These are phyloP conservation scores for Edaphochlamys debaryana DNA, from an alignment of 139 green algal species.

Conservation along the genomic window DNA sequence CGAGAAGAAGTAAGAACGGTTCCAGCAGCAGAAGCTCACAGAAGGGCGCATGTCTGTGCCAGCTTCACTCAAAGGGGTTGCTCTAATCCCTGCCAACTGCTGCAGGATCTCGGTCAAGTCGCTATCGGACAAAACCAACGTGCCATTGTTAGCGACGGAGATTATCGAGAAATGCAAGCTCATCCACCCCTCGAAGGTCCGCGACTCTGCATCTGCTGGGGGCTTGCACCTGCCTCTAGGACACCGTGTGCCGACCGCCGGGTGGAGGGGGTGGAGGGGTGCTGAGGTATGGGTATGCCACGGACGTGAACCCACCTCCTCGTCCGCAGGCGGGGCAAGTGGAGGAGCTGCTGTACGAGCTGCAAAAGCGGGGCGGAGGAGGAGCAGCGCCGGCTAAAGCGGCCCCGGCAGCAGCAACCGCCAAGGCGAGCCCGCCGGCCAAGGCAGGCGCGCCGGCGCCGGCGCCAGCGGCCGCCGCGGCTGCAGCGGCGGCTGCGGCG, in stretches of 20 bases:
- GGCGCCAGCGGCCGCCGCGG: not conserved
- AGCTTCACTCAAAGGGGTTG: no score
- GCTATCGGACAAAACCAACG: conserved; percentile 62
- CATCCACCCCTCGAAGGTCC: conserved; percentile 77
- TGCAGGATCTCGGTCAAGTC: conserved; percentile 75
- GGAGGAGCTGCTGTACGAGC: conserved; percentile 63
- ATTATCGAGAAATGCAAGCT: conserved; percentile 85
- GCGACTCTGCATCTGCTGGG: not conserved
- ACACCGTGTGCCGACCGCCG: no score
- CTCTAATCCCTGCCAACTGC: no score
- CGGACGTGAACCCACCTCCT: not conserved
- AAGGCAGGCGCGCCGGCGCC: not conserved
- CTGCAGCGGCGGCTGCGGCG: not conserved
- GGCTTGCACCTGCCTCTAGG: not conserved
- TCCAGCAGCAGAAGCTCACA: no score
- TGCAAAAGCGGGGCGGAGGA: conserved; percentile 42
- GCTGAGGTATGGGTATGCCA: not conserved
- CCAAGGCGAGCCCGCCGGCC: not conserved
- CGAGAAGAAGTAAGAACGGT: conserved; percentile 65
- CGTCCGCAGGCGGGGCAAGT: conserved; percentile 54
- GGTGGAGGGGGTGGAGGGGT: not conserved
- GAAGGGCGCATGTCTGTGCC: conserved; percentile 7
- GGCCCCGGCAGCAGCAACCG: not conserved
- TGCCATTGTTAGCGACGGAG: conserved; percentile 69
- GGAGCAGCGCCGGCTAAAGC: conserved; percentile 3